phyloP scores from a whole-genome alignment of 2,329 filamentous ascomycete species.

The Cladobotryum mycophilum region DNA sequence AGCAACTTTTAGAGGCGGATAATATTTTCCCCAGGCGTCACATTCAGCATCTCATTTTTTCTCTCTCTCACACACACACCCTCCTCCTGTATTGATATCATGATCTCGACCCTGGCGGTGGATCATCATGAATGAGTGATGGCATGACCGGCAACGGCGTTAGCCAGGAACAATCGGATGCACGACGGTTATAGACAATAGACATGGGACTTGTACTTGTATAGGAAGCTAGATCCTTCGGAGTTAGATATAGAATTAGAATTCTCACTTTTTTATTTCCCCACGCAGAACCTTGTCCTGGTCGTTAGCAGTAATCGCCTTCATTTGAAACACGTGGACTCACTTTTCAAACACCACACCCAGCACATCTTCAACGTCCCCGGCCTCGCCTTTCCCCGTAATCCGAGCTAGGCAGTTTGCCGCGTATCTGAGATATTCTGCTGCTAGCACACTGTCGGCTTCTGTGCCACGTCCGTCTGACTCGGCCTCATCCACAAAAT shows the following conservation, averaged over 20 bases:
- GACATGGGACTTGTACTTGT: too few species aligned
- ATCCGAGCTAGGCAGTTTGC: conserved; percentile 77
- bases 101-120: not conserved
- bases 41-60: not conserved
- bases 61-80: not conserved
- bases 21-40: not conserved
- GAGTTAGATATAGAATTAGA: conserved; percentile 1
- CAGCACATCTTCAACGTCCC: conserved; percentile 91
- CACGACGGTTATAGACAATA: too few species aligned
- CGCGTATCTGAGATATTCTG: conserved; percentile 78
- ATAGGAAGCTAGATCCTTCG: too few species aligned
- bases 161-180: not conserved
- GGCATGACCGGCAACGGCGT: not conserved
- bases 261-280: conserved; percentile 28
- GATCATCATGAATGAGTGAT: not conserved
- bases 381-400: conserved; percentile 75
- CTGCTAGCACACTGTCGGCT: conserved; percentile 81
- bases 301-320: not conserved
- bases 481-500: conserved; percentile 60
- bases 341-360: conserved; percentile 98
- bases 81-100: conserved; percentile 7
- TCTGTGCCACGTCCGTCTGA: conserved; percentile 37
- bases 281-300: conserved; percentile 38
- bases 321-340: conserved; percentile 28
- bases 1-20: not conserved